phyloP scores from a whole-genome alignment of 164 flowering plant species.

The Magnolia kwangsiensis region DNA sequence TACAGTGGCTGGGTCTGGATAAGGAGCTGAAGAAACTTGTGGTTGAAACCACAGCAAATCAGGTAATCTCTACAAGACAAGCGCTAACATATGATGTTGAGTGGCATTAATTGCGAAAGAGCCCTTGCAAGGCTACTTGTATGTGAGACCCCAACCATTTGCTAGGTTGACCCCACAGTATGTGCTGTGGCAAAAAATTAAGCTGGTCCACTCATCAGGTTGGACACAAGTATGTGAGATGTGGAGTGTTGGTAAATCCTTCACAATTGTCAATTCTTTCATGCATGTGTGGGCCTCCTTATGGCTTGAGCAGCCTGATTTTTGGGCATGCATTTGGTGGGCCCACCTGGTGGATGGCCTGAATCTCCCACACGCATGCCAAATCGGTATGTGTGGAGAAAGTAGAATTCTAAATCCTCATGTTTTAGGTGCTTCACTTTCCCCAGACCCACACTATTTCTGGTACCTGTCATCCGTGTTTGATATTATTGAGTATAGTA shows the following conservation, averaged over 20 bases:
- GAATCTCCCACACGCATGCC: not conserved
- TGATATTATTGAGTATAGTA: not conserved
- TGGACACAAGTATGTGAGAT: no score
- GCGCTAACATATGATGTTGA: not conserved
- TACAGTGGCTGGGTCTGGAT: slow-evolving; percentile 92
- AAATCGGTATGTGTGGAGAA: not conserved
- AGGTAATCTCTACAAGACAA: slow-evolving; percentile 41
- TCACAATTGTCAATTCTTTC: not conserved
- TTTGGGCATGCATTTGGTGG: not conserved
- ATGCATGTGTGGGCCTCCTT: not conserved
- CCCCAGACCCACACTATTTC: not conserved
- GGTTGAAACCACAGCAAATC: slow-evolving; percentile 89
- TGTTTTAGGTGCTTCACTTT: not conserved
- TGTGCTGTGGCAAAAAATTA: no score
- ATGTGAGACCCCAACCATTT: no score
- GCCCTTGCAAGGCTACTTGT: not conserved
- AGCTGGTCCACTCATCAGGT: no score
- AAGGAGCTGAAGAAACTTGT: slow-evolving; percentile 74
- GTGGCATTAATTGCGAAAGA: not conserved
- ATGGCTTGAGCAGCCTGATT: not conserved
- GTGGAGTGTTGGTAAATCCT: not conserved
- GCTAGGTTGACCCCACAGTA: no score
- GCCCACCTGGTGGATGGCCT: not conserved
- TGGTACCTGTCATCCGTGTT: not conserved
- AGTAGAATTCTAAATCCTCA: no score